phyloP scores from a whole-genome alignment of 192 early-diverging fungal genomes.

The Coemansia sp. region DNA sequence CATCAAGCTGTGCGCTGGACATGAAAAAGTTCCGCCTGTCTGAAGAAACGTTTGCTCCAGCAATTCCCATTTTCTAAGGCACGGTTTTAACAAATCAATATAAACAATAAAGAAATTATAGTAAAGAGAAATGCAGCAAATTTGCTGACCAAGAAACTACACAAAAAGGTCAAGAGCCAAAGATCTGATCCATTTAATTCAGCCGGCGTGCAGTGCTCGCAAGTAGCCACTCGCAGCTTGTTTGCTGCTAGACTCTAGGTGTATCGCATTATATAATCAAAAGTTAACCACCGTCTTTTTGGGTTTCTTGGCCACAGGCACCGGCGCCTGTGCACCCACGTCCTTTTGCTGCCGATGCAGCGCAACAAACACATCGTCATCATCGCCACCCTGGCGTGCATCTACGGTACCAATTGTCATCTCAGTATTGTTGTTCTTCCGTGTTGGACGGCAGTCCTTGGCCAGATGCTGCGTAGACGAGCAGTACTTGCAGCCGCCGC shows the following conservation, averaged over 20 bases:
- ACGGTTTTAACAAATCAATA: neutral
- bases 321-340: neutral
- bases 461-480: conserved; percentile 83
- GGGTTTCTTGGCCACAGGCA: neutral
- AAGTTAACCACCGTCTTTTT: conserved; percentile 2
- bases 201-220: too few relatives aligned
- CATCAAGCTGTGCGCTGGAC: conserved; percentile 55
- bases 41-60: conserved; percentile 39
- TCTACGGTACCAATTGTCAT: conserved; percentile 73
- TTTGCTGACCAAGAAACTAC: too few relatives aligned
- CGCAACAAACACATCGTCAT: conserved; percentile 71
- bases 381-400: conserved; percentile 85
- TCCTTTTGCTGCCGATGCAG: conserved; percentile 37
- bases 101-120: too few relatives aligned
- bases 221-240: too few relatives aligned
- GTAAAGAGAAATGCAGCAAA: too few relatives aligned
- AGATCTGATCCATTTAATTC: too few relatives aligned
- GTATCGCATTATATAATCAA: neutral
- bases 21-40: conserved; percentile 52
- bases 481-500: conserved; percentile 86
- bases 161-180: too few relatives aligned
- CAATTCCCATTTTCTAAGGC: neutral
- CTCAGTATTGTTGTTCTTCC: conserved; percentile 36
- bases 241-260: too few relatives aligned
- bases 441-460: conserved; percentile 73